phyloP scores from a whole-genome alignment of 176 grass and related monocot species.

The Triticum turgidum region DNA sequence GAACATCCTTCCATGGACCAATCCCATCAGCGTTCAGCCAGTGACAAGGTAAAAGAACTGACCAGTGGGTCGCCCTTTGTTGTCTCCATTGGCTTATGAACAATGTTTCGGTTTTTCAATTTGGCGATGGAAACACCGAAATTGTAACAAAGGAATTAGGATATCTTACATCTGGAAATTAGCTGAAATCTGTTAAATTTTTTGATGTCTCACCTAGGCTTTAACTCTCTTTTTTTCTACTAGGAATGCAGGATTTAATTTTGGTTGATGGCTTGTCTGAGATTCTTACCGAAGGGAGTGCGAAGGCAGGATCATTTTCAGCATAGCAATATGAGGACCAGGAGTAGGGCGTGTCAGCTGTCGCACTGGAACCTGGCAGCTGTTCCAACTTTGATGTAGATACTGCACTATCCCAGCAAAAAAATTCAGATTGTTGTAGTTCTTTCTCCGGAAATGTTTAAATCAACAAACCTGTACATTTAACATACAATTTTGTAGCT shows the following conservation, averaged over 20 bases:
- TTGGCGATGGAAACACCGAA: not conserved
- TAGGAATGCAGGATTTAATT: conserved; percentile 27
- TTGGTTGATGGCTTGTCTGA: conserved; percentile 24
- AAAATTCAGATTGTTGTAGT: not conserved
- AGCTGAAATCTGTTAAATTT: not conserved
- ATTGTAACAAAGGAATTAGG: not conserved
- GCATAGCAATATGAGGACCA: conserved; percentile 14
- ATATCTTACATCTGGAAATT: not conserved
- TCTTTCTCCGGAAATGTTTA: not conserved
- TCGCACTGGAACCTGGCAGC: not conserved
- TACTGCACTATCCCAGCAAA: conserved; percentile 20
- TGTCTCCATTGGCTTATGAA: not conserved
- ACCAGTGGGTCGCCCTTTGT: not conserved
- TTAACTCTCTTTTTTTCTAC: not conserved
- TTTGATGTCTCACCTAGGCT: not conserved
- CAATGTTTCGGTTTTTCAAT: not conserved
- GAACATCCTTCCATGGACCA: conserved; percentile 18
- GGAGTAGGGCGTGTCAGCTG: conserved; percentile 12
- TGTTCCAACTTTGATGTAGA: conserved; percentile 35
- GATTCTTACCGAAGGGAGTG: conserved; percentile 10
- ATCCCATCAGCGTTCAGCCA: conserved; percentile 22
- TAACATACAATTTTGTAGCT: not conserved
- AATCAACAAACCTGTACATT: conserved; percentile 4
- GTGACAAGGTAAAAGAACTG: conserved; percentile 30
- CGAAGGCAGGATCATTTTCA: conserved; percentile 30